These are phyloP conservation scores for Ogataea haglerorum DNA, from an alignment of 805 yeast genomes.

Conservation along the genomic window DNA sequence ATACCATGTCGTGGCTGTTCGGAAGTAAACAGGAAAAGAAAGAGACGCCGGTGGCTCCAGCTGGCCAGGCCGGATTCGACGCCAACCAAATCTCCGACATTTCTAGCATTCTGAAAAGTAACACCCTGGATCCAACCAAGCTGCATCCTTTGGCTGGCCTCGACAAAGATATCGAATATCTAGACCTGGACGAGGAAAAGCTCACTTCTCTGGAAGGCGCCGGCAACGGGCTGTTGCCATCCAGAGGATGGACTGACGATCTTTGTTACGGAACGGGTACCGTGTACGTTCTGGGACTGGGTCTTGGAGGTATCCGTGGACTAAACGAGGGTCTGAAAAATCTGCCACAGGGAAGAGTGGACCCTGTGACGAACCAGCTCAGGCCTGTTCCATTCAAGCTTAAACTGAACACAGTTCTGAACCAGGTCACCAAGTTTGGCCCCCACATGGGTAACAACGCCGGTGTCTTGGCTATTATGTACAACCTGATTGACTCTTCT, in stretches of 20 bases:
- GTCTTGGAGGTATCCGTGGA: slow-evolving; percentile 87
- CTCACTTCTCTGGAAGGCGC: slow-evolving; percentile 78
- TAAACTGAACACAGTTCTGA: slow-evolving; percentile 83
- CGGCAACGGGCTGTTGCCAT: slow-evolving; percentile 78
- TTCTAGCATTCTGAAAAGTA: slow-evolving; percentile 55
- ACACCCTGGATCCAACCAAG: slow-evolving; percentile 63
- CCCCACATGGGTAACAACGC: slow-evolving; percentile 94
- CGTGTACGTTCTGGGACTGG: slow-evolving; percentile 81
- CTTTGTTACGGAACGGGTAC: slow-evolving; percentile 97
- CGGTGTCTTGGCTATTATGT: slow-evolving; percentile 87
- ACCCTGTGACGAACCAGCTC: slow-evolving; percentile 51
- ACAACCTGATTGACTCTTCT: slow-evolving; percentile 78
- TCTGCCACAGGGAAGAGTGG: slow-evolving; percentile 57
- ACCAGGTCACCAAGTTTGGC: slow-evolving; percentile 91
- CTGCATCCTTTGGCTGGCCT: slow-evolving; percentile 92
- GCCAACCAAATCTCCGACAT: slow-evolving; percentile 53
- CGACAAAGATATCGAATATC: slow-evolving; percentile 82
- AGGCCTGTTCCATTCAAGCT: slow-evolving; percentile 73
- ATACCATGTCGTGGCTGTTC: slow-evolving; percentile 48
- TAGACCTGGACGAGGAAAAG: slow-evolving; percentile 84
- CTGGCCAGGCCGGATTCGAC: slow-evolving; percentile 6
- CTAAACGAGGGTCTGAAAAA: slow-evolving; percentile 78
- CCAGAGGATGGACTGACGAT: slow-evolving; percentile 98
- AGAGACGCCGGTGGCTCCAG: slow-evolving; percentile 4
- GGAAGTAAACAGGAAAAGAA: slow-evolving; percentile 33